Percentiles rank a stretch among this genome's conserved stretches.
phyloP scores from a whole-genome alignment of 305 asterid species.

The Fraxinus ornus region DNA sequence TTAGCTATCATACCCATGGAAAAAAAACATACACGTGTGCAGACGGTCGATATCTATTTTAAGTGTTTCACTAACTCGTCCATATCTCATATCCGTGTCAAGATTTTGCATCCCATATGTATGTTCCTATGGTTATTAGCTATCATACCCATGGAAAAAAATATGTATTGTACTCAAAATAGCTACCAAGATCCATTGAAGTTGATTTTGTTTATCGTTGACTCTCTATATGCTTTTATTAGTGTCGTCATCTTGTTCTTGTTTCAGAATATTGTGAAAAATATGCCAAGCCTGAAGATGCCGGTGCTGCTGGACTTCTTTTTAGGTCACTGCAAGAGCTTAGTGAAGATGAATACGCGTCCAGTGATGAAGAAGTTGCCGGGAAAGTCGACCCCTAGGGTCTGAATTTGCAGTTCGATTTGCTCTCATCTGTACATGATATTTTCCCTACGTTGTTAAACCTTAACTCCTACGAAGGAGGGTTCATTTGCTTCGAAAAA shows the following conservation, averaged over 20 bases:
- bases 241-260: neutral
- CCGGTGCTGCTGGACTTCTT: too few relatives aligned
- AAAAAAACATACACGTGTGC: too few relatives aligned
- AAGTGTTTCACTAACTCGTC: too few relatives aligned
- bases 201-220: neutral
- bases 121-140: too few relatives aligned
- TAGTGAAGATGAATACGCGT: slow-evolving; percentile 64
- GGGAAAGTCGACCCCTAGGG: slow-evolving; percentile 71
- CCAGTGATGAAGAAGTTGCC: slow-evolving; percentile 71
- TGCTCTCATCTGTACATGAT: slow-evolving; percentile 53
- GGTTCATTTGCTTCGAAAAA: slow-evolving; percentile 29
- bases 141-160: too few relatives aligned
- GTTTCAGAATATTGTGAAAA: slow-evolving; percentile 69
- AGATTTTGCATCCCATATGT: too few relatives aligned
- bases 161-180: too few relatives aligned
- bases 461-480: slow-evolving; percentile 21
- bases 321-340: too few relatives aligned
- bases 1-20: too few relatives aligned
- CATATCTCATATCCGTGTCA: too few relatives aligned
- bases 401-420: slow-evolving; percentile 22
- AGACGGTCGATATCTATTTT: too few relatives aligned
- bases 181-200: neutral
- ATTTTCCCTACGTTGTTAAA: slow-evolving; percentile 32
- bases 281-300: slow-evolving; percentile 75
- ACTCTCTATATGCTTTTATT: neutral